Percentiles rank a stretch among this genome's conserved stretches.
Evolutionary conservation across 2,329 filamentous ascomycete genomes (phyloP).

Genomic region (Trichoderma gracile): DNA sequence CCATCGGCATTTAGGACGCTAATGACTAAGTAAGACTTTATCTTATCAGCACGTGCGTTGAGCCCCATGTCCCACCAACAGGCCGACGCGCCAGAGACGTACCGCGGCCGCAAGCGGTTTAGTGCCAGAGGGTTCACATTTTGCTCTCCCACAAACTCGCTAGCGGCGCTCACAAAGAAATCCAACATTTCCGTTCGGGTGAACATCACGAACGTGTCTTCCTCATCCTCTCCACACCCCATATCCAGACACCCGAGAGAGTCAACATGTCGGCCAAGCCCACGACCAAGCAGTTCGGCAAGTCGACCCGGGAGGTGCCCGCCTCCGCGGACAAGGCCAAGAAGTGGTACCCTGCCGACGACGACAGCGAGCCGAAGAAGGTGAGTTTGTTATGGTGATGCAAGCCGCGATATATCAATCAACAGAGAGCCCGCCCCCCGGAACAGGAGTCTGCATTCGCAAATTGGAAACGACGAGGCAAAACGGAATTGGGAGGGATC

Average conservation of each 20-base stretch:
- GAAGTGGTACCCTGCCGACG: slow-evolving; percentile 99
- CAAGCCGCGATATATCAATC: slow-evolving; percentile 17
- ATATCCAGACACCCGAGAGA: slow-evolving; percentile 32
- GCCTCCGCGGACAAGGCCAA: slow-evolving; percentile 86
- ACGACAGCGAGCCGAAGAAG: slow-evolving; percentile 87
- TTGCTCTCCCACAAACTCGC: slow-evolving; percentile 47
- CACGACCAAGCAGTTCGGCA: slow-evolving; percentile 94
- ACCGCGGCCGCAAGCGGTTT: slow-evolving; percentile 35
- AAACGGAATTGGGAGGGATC: slow-evolving; percentile 13
- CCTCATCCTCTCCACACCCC: slow-evolving; percentile 46
- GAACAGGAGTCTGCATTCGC: slow-evolving; percentile 20
- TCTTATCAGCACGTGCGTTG: slow-evolving; percentile 43
- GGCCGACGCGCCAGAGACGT: slow-evolving; percentile 27
- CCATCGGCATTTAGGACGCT: slow-evolving; percentile 22
- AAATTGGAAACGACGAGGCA: slow-evolving; percentile 11
- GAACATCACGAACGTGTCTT: slow-evolving; percentile 43
- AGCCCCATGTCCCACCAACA: slow-evolving; percentile 37
- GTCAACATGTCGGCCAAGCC: slow-evolving; percentile 73
- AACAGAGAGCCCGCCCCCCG: slow-evolving; percentile 2
- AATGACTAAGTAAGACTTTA: slow-evolving; percentile 23
- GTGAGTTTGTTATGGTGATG: slow-evolving; percentile 62
- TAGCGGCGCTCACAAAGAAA: slow-evolving; percentile 46
- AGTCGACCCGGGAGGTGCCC: slow-evolving; percentile 90
- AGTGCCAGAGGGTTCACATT: slow-evolving; percentile 47
- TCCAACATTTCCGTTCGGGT: slow-evolving; percentile 41